A percentile compares a stretch with the other conserved stretches of the same genome.
Conservation (phyloP, 2,329 filamentous ascomycete genomes). For the Penicillium sclerotigenum region DNA sequence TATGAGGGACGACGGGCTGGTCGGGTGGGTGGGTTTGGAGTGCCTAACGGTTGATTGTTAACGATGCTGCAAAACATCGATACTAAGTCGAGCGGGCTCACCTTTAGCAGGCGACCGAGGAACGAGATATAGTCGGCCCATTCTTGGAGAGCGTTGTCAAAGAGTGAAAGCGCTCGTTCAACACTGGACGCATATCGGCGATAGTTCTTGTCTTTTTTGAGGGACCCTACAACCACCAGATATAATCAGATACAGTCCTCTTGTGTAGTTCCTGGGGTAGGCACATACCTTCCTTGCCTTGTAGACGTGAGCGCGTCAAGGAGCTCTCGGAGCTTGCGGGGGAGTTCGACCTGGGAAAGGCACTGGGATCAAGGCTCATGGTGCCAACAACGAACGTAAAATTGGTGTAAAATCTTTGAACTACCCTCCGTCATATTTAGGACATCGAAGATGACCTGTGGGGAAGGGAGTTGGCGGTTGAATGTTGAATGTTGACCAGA, state of each 20-base stretch:
- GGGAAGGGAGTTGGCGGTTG: constrained; percentile 15
- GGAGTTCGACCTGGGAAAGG: constrained; percentile 52
- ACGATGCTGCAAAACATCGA: background rate
- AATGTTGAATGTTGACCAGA: constrained; percentile 19
- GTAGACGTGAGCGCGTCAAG: constrained; percentile 73
- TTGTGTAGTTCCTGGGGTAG: background rate
- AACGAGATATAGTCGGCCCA: constrained; percentile 99
- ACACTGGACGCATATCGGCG: constrained; percentile 87
- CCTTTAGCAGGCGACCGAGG: constrained; percentile 84
- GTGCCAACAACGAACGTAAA: constrained; percentile 32
- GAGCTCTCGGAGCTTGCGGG: constrained; percentile 83
- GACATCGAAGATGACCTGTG: constrained; percentile 23
- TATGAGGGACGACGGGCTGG: constrained; percentile 72
- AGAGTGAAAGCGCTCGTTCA: constrained; percentile 81
- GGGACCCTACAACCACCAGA: constrained; percentile 27
- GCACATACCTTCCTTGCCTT: constrained; percentile 69
- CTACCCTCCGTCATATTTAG: constrained; percentile 37
- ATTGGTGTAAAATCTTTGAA: constrained; percentile 20
- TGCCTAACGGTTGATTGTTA: constrained; percentile 53
- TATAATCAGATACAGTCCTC: background rate
- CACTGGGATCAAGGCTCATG: constrained; percentile 45
- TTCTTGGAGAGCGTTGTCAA: constrained; percentile 91
- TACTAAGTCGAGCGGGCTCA: constrained; percentile 37
- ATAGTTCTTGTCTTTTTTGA: constrained; percentile 63
- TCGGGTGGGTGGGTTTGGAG: constrained; percentile 79